Conservation (phyloP, 129 eudicot species). For the Arctium lappa region DNA sequence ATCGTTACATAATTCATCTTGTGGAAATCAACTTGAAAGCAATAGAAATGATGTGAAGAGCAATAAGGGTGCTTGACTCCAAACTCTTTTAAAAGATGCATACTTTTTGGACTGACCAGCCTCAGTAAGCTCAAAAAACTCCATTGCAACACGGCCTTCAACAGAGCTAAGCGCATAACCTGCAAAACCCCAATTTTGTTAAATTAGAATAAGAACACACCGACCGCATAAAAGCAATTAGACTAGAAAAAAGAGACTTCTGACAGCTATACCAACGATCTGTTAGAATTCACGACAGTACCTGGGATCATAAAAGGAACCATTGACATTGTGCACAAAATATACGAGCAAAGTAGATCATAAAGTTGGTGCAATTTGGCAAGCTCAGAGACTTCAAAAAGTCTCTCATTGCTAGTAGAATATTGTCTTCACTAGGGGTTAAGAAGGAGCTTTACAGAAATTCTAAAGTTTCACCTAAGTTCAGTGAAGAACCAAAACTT, state of each 20-base stretch:
- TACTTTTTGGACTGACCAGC: slow-evolving; percentile 91
- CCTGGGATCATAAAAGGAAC: not conserved
- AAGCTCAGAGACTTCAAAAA: no score
- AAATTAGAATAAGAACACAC: not conserved
- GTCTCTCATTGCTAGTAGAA: no score
- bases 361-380: not conserved
- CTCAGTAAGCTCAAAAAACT: slow-evolving; percentile 78
- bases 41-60: not conserved
- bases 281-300: not conserved
- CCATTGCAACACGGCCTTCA: slow-evolving; percentile 98
- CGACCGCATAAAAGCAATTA: not conserved
- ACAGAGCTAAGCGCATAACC: slow-evolving; percentile 95
- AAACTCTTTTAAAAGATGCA: slow-evolving; percentile 7
- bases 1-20: not conserved
- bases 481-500: no score
- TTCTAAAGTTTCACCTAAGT: no score
- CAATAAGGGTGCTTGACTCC: not conserved
- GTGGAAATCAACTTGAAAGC: not conserved
- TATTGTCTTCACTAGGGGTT: no score
- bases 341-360: not conserved
- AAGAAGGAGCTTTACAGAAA: no score
- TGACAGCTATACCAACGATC: not conserved
- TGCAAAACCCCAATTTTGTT: slow-evolving; percentile 22
- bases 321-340: not conserved
- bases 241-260: not conserved